These are phyloP conservation scores for Trifolium repens DNA, from an alignment of 306 rosid species.

Conservation along the genomic window DNA sequence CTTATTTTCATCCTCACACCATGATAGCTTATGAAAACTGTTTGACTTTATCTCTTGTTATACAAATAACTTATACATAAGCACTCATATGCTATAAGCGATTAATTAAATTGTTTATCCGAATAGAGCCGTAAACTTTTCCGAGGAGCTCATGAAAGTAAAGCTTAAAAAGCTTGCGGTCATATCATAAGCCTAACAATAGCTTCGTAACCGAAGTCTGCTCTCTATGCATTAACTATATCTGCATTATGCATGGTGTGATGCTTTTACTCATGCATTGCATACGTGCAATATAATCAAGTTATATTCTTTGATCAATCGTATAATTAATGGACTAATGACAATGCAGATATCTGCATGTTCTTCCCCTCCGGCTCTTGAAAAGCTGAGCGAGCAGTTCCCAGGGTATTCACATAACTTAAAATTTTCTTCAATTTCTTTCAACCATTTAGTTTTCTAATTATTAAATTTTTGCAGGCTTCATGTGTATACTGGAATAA, in stretches of 20 bases:
- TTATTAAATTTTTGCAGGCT: slow-evolving; percentile 57
- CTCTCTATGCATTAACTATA: background rate
- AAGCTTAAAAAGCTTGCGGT: background rate
- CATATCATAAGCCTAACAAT: background rate
- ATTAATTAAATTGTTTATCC: no score
- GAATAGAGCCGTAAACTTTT: background rate
- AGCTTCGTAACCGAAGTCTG: background rate
- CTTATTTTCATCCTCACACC: no score
- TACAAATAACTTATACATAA: no score
- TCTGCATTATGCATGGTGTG: background rate
- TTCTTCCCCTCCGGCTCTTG: slow-evolving; percentile 93
- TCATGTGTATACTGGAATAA: slow-evolving; percentile 85
- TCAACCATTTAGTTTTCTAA: slow-evolving; percentile 27
- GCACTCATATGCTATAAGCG: no score
- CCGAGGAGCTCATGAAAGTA: background rate
- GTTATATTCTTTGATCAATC: slow-evolving; percentile 7
- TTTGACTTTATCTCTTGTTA: no score
- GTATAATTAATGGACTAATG: background rate
- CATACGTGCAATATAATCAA: background rate
- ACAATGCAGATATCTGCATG: slow-evolving; percentile 84
- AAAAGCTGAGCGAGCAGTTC: slow-evolving; percentile 87
- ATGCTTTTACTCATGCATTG: background rate
- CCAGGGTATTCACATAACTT: slow-evolving; percentile 71
- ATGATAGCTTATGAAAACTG: no score
- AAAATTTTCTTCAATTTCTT: slow-evolving; percentile 18